phyloP scores from a whole-genome alignment of 306 rosid genomes.

The Castanospermum australe region DNA sequence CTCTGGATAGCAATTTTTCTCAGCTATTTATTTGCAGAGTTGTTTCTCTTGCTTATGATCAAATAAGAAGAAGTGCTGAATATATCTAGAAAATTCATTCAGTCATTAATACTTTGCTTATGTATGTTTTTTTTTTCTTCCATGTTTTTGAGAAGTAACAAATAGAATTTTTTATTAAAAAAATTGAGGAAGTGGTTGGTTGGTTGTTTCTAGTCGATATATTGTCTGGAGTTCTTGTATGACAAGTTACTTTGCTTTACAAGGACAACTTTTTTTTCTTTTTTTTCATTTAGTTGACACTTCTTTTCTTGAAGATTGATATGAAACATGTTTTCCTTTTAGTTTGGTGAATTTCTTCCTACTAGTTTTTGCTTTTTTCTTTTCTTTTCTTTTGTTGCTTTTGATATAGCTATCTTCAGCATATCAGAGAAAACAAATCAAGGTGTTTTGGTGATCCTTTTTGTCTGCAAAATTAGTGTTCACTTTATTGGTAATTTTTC shows the following conservation, averaged over 20 bases:
- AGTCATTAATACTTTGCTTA: too few relatives aligned
- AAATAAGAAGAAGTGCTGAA: neutral
- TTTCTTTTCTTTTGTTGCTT: neutral
- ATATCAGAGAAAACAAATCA: neutral
- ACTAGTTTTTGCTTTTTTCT: neutral
- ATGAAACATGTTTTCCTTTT: neutral
- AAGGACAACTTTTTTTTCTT: neutral
- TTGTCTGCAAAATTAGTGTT: neutral
- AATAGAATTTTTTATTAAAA: neutral
- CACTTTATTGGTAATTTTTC: neutral
- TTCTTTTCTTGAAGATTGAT: neutral
- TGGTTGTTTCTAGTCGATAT: neutral
- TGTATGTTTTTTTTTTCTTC: too few relatives aligned
- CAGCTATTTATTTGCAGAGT: slow-evolving; percentile 2
- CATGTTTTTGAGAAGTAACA: neutral
- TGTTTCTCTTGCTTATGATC: slow-evolving; percentile 6
- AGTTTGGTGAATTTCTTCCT: neutral
- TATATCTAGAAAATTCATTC: slow-evolving; percentile 1
- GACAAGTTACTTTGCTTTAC: neutral
- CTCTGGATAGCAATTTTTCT: slow-evolving; percentile 6
- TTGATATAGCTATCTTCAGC: neutral
- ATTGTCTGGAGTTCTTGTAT: neutral
- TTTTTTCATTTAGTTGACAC: neutral
- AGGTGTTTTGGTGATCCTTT: neutral
- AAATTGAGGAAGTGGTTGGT: neutral